Conservation (phyloP, 192 early-diverging fungal genomes). For the Obelidium mucronatum region DNA sequence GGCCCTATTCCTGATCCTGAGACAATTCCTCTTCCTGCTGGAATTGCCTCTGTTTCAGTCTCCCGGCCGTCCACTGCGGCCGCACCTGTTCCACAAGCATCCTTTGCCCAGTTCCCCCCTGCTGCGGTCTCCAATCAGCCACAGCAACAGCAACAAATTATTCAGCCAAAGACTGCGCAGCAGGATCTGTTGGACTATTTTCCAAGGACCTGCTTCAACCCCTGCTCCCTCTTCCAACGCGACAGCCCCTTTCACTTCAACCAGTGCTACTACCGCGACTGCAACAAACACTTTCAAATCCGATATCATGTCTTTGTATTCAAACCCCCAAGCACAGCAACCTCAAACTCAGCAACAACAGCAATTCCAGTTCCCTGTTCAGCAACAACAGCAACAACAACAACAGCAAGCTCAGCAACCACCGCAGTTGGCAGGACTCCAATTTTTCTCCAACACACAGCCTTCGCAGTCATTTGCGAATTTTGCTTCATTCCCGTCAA, state of each 20-base stretch:
- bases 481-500: conserved; percentile 25
- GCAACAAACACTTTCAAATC: conserved; percentile 13
- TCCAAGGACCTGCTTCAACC: conserved; percentile 21
- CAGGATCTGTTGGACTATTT: conserved; percentile 49
- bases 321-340: conserved; percentile 6
- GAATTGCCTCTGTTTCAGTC: not conserved
- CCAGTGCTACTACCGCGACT: conserved; percentile 26
- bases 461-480: conserved; percentile 22
- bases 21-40: conserved; percentile 49
- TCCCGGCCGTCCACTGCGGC: conserved; percentile 1
- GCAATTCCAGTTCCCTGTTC: not conserved
- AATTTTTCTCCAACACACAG: conserved; percentile 22
- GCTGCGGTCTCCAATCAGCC: conserved; percentile 1
- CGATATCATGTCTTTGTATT: conserved; percentile 15
- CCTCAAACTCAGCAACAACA: conserved; percentile 21
- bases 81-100: conserved; percentile 8
- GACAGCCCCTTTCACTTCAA: conserved; percentile 2
- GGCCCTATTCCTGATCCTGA: conserved; percentile 78
- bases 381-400: not conserved
- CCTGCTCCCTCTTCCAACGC: not conserved
- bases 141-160: not conserved
- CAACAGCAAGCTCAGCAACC: too few species aligned
- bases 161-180: conserved; percentile 29
- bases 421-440: not conserved
- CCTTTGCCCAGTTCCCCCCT: not conserved